Base-by-base conservation (phyloP, 768 basidiomycete genomes). In the Amylocystis lapponica region DNA sequence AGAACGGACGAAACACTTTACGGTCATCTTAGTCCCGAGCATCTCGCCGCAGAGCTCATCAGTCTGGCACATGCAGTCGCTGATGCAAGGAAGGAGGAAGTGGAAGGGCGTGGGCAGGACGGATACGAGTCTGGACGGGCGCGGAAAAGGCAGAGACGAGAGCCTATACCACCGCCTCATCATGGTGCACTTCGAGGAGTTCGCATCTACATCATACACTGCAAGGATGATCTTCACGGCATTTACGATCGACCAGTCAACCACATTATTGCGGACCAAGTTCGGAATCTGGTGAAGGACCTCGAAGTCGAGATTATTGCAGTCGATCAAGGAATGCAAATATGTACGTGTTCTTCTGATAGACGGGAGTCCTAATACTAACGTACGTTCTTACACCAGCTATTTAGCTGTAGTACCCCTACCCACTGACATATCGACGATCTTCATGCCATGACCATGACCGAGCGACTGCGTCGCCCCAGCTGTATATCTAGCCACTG, bases 11-110 rank as follows among this genome's bases (percentile, higher is more conserved):
- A 79, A 35, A 58, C 69, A 41, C 70, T 97, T 32, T 95, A 79
- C 60, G 95, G 95, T 0, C 95, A 98, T 53, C 73, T 98, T 11
- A 84, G 73, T 26, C 92, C 95, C 0, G 79, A 79, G 19, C 85
- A 88, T 51, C 67, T 98, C 25, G 74, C 75, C 2, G 72, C 78
- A 41, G 95, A 98, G 65, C 72, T 98, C 42, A 55, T 70, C 7
- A 64, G 65, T 1, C 76, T 95, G 36, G 87, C 89, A 4, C 66
- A 63, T 10, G 81, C 89, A 56, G 81, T 93, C 19, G 70, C 75
- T 20, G 69, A 67, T 47, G 63, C 53, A 32, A 73, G 74, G n/a
- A 56, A 32, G 36, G 19, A 25, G 16, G 36, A 25, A 34, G n/a
- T n/a, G n/a, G n/a, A n/a, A 43, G 32, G 16, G n/a, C n/a, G 26